Percentiles rank a stretch among this genome's conserved stretches.
Evolutionary conservation across 352 stramenopile genomes (phyloP).

Genomic region (Plasmopara halstedii): DNA sequence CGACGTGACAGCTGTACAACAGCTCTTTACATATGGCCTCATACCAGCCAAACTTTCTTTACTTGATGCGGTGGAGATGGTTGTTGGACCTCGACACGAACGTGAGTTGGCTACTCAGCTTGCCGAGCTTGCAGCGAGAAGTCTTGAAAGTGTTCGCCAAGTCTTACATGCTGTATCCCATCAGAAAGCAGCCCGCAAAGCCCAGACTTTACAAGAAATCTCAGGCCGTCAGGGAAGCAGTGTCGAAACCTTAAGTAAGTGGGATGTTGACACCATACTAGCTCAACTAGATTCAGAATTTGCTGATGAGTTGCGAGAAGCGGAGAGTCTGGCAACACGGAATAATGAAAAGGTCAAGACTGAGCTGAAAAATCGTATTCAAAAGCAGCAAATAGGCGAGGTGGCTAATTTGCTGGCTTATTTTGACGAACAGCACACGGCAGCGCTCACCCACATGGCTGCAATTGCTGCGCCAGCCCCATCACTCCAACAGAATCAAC

Average conservation of each 20-base stretch:
- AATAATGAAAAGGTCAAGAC: constrained; percentile 24
- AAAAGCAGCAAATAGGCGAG: constrained; percentile 37
- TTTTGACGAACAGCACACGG: constrained; percentile 27
- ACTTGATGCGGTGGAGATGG: constrained; percentile 44
- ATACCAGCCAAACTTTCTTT: constrained; percentile 46
- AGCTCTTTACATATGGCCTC: constrained; percentile 43
- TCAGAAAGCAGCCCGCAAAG: constrained; percentile 45
- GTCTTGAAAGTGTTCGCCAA: constrained; percentile 16
- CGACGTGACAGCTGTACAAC: constrained; percentile 46
- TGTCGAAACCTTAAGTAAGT: not conserved
- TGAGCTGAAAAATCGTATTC: constrained; percentile 24
- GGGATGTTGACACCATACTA: constrained; percentile 16
- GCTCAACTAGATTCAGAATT: constrained; percentile 35
- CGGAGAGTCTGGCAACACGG: constrained; percentile 20
- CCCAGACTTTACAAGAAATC: constrained; percentile 17
- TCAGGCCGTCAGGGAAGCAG: not conserved
- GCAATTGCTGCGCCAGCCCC: not conserved
- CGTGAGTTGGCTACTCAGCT: constrained; percentile 31
- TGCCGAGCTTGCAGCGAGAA: constrained; percentile 21
- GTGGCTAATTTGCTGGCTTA: constrained; percentile 34
- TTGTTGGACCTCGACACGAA: constrained; percentile 49
- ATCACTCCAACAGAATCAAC: constrained; percentile 4
- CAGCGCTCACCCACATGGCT: constrained; percentile 7
- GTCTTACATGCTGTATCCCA: constrained; percentile 32
- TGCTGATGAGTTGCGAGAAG: constrained; percentile 26